These are phyloP conservation scores for Podila horticola DNA, from an alignment of 192 early-diverging fungal genomes.

Conservation along the genomic window DNA sequence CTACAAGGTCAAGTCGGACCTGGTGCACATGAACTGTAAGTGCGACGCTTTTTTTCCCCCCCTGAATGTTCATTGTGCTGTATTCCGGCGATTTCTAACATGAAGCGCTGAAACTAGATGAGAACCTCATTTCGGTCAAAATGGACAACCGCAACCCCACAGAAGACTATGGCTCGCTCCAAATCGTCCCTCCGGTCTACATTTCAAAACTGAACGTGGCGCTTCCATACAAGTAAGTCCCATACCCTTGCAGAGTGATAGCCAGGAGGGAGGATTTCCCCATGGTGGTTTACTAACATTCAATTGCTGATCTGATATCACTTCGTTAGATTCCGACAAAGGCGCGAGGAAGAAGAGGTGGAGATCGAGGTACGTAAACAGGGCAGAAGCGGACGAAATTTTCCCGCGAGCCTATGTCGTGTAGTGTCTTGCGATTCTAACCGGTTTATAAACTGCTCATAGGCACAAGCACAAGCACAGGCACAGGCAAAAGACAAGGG, in stretches of 20 bases:
- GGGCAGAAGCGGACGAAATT: no score
- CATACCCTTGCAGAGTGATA: background rate
- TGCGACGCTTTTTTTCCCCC: background rate
- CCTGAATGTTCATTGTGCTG: background rate
- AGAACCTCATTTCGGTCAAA: conserved; percentile 32
- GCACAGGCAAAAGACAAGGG: background rate
- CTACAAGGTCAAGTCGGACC: conserved; percentile 28
- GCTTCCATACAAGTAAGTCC: conserved; percentile 20
- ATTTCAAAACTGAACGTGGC: conserved; percentile 29
- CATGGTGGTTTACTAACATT: background rate
- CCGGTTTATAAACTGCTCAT: background rate
- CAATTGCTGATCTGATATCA: no score
- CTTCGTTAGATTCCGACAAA: no score
- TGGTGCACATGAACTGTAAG: conserved; percentile 38
- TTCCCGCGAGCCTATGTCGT: no score
- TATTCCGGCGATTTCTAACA: background rate
- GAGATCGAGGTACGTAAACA: no score
- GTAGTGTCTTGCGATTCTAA: no score
- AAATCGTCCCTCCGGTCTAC: conserved; percentile 24
- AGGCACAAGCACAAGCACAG: background rate
- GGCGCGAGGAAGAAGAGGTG: background rate
- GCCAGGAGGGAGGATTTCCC: background rate
- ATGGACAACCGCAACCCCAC: conserved; percentile 30
- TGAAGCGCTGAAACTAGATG: conserved; percentile 11
- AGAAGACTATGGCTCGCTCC: conserved; percentile 19